Base-by-base conservation (phyloP, 2,329 filamentous ascomycete genomes). In the Fusarium albosuccineum region DNA sequence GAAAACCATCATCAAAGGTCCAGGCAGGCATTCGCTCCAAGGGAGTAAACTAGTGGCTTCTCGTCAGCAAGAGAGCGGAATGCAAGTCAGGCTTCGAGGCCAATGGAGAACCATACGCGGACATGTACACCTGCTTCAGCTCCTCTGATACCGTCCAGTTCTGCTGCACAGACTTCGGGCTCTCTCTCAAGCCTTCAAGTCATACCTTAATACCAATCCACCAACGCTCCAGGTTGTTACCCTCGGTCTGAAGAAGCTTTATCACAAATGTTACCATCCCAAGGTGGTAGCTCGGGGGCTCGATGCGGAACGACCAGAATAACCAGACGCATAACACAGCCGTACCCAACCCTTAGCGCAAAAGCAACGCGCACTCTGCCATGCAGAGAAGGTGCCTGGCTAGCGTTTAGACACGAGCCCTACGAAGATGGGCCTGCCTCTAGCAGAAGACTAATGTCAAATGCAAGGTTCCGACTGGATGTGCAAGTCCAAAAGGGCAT, bases 341-440 rank as follows among this genome's bases (percentile, higher is more conserved):
- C 22, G 22, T 22, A 22, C 4, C 22, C 22, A 4, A 22, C 22
- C 22, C 22, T 22, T 22, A 13, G 36, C 27, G 37, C 37, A 22
- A 37, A 53, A 53, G 41, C 37, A 42, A 37, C 14, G 50, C 39
- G 36, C 50, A 34, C 33, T n/a, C 39, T 53, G 27, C 39, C 37
- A 39, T 53, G 50, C 50, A 53, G 36, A 40, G 36, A 14, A 52
- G 29, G 49, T 52, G 49, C 49, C 50, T 53, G 50, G 13, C 39
- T 37, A 37, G 50, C 11, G 50, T 53, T 53, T 26, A 26, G 50
- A 42, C 33, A 52, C 10, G 13, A 27, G n/a, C 26, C 37, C 26
- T 17, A 51, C 17, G 16, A 39, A 10, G 36, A 37, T 27, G 30
- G 29, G 29, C 40, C 22, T 36, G 40, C 7, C 9, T 55, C 52